Percentiles rank a stretch among this genome's conserved stretches.
These are phyloP conservation scores for Chondrus crispus DNA, from an alignment of 23 red algal genomes.

Conservation along the genomic window DNA sequence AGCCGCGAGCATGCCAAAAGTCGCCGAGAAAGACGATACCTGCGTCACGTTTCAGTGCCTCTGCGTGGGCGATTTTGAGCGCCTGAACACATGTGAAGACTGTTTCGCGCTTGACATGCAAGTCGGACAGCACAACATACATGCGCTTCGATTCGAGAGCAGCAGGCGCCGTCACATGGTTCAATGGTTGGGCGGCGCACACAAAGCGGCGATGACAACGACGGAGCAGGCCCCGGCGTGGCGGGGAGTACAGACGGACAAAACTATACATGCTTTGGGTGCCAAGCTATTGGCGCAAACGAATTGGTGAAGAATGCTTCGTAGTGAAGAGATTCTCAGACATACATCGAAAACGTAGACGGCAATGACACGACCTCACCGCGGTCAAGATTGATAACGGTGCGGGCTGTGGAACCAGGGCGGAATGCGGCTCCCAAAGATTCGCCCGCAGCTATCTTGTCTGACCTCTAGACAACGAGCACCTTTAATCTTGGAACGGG, in stretches of 20 bases:
- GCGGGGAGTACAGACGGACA: background rate
- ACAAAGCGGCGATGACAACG: background rate
- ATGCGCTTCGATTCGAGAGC: constrained; percentile 1
- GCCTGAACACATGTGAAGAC: constrained; percentile 61
- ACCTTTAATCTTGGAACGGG: no score
- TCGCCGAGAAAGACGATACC: constrained; percentile 88
- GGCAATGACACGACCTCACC: no score
- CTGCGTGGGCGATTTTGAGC: constrained; percentile 47
- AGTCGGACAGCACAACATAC: constrained; percentile 76
- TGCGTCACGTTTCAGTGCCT: constrained; percentile 46
- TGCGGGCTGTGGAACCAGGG: no score
- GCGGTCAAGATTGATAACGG: no score
- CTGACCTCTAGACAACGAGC: no score
- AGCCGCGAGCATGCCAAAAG: constrained; percentile 81
- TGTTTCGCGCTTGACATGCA: constrained; percentile 68
- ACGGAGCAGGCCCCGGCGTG: background rate
- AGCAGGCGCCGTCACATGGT: constrained; percentile 10
- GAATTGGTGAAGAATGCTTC: no score
- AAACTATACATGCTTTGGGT: background rate
- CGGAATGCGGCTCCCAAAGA: no score
- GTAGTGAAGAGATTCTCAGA: no score
- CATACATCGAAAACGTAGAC: no score
- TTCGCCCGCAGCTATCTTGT: no score
- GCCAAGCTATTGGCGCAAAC: no score
- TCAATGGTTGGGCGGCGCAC: constrained; percentile 18